These are phyloP conservation scores for Candida glucosophila DNA, from an alignment of 1,139 yeast genomes.

Conservation along the genomic window DNA sequence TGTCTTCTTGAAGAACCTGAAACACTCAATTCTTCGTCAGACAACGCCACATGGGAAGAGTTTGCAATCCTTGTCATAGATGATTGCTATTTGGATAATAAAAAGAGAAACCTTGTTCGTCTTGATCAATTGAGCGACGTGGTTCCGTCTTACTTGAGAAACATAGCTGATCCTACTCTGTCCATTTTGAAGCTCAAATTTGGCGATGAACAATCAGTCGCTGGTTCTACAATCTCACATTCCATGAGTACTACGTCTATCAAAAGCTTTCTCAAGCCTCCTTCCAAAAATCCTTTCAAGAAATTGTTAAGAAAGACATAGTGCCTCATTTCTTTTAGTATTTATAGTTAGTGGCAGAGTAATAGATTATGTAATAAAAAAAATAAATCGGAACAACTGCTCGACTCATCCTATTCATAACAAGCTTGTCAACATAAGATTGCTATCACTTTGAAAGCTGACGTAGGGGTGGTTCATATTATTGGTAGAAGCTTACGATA, in stretches of 20 bases:
- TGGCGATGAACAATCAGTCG: slow-evolving; percentile 1
- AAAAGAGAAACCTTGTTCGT: slow-evolving; percentile 25
- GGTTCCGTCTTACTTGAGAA: slow-evolving; percentile 12
- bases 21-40: slow-evolving; percentile 27
- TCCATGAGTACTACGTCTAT: slow-evolving; percentile 19
- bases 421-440: too few relatives aligned
- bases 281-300: slow-evolving; percentile 26
- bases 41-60: slow-evolving; percentile 22
- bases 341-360: too few relatives aligned
- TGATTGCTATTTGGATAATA: slow-evolving; percentile 24
- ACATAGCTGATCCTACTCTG: slow-evolving; percentile 25
- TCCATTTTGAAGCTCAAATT: slow-evolving; percentile 27
- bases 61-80: slow-evolving; percentile 25
- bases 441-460: too few relatives aligned
- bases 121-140: slow-evolving; percentile 12
- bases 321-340: too few relatives aligned
- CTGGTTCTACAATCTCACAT: slow-evolving; percentile 8
- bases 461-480: too few relatives aligned
- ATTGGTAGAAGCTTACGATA: too few relatives aligned
- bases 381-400: too few relatives aligned
- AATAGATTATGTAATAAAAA: too few relatives aligned
- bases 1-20: slow-evolving; percentile 29
- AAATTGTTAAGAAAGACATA: slow-evolving; percentile 24
- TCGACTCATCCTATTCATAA: too few relatives aligned
- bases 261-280: slow-evolving; percentile 14